These are phyloP conservation scores for Sporobolus alterniflorus DNA, from an alignment of 202 grass and related monocot genomes.

Conservation along the genomic window DNA sequence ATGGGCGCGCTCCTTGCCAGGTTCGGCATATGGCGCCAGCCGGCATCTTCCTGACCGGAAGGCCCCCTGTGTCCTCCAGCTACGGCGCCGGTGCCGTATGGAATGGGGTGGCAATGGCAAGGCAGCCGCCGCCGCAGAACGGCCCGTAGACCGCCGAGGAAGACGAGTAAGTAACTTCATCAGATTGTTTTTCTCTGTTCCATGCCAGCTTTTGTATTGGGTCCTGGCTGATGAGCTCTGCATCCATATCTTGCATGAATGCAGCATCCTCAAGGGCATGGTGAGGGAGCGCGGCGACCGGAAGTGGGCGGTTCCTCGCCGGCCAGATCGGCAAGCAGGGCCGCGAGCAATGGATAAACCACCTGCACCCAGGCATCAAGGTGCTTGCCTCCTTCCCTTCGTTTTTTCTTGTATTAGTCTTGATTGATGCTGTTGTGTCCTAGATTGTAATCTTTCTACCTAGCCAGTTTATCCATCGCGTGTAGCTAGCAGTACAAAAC, in stretches of 20 bases:
- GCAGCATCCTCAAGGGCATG: conserved; percentile 46
- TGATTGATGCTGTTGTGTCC: not conserved
- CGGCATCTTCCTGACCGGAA: not conserved
- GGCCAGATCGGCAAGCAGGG: conserved; percentile 76
- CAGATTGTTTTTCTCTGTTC: not conserved
- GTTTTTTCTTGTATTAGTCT: not conserved
- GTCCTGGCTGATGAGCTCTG: not conserved
- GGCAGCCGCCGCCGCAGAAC: not conserved
- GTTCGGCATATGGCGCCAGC: not conserved
- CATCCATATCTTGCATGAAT: not conserved
- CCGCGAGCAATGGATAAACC: conserved; percentile 68
- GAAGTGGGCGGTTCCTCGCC: conserved; percentile 53
- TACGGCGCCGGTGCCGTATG: not conserved
- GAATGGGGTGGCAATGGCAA: not conserved
- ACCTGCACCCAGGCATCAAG: conserved; percentile 65
- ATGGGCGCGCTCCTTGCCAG: not conserved
- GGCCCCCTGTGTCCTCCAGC: not conserved
- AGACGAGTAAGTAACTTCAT: not conserved
- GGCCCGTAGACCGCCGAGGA: conserved; percentile 15
- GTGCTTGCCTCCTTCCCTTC: conserved; percentile 2
- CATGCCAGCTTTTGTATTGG: not conserved
- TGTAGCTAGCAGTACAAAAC: not conserved
- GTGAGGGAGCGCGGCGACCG: conserved; percentile 37
- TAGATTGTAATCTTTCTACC: not conserved
- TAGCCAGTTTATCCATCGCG: not conserved